phyloP scores from a whole-genome alignment of 768 basidiomycete genomes.

The Rhizopogon vesiculosus region DNA sequence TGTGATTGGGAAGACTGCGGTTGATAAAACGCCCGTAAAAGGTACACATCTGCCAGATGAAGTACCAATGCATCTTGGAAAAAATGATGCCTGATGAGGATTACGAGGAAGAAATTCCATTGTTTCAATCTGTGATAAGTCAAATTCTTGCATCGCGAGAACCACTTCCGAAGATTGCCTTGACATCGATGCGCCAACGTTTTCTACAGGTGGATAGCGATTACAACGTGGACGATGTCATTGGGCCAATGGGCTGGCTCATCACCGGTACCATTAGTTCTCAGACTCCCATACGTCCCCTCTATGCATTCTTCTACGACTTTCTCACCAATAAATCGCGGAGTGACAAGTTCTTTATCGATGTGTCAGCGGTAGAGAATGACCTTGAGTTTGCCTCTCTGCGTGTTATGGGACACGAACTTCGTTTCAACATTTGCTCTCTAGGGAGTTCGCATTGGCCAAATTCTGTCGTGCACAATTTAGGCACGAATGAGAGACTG shows the following conservation, averaged over 20 bases:
- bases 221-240: neutral
- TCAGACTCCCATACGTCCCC: neutral
- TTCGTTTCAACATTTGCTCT: conserved; percentile 33
- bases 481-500: neutral
- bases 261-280: conserved; percentile 1
- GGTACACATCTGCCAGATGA: no score
- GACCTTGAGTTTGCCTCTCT: conserved; percentile 20
- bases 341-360: conserved; percentile 10
- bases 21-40: no score
- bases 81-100: no score
- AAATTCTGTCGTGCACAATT: conserved; percentile 20
- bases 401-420: conserved; percentile 20
- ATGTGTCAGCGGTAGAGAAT: conserved; percentile 6
- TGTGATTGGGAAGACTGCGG: no score
- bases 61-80: no score
- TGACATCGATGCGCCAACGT: no score
- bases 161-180: neutral
- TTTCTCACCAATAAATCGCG: conserved; percentile 14
- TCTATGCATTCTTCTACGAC: conserved; percentile 21
- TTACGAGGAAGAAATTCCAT: neutral
- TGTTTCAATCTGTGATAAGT: conserved; percentile 1
- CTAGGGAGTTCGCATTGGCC: conserved; percentile 24
- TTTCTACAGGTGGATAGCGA: no score
- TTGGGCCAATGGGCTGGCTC: conserved; percentile 2
- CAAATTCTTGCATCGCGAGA: conserved; percentile 1